Percentiles rank a stretch among this genome's conserved stretches.
Conservation (phyloP, 164 flowering plant species). For the Berberis thunbergii region DNA sequence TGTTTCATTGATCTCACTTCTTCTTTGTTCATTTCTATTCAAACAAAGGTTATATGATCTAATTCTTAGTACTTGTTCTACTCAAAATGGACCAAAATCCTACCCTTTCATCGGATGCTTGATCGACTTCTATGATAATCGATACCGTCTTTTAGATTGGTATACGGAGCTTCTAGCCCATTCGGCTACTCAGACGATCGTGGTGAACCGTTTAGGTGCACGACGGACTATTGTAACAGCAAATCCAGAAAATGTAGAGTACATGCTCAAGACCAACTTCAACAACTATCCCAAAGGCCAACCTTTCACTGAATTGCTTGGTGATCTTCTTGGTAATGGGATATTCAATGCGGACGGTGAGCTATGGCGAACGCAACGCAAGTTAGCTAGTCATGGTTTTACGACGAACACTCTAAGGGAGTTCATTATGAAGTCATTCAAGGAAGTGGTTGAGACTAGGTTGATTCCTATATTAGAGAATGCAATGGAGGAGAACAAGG, state of each 20-base stretch:
- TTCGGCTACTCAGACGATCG: conserved; percentile 54
- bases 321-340: conserved; percentile 75
- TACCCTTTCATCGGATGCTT: conserved; percentile 64
- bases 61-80: too few relatives aligned
- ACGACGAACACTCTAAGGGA: conserved; percentile 39
- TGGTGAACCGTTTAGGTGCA: conserved; percentile 48
- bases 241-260: conserved; percentile 73
- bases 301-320: conserved; percentile 72
- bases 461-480: conserved; percentile 47
- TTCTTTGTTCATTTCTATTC: too few relatives aligned
- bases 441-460: conserved; percentile 37
- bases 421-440: conserved; percentile 28
- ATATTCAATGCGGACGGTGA: conserved; percentile 86
- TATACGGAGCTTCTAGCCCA: conserved; percentile 55
- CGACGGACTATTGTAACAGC: conserved; percentile 59
- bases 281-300: conserved; percentile 72
- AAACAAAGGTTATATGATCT: too few relatives aligned
- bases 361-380: conserved; percentile 59
- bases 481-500: conserved; percentile 14
- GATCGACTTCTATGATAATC: conserved; percentile 52
- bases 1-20: too few relatives aligned
- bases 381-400: conserved; percentile 70
- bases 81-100: conserved; percentile 28
- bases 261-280: conserved; percentile 69
- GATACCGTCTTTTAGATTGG: conserved; percentile 57